phyloP scores from a whole-genome alignment of 2,329 filamentous ascomycete genomes.

The Aspergillus vadensis region DNA sequence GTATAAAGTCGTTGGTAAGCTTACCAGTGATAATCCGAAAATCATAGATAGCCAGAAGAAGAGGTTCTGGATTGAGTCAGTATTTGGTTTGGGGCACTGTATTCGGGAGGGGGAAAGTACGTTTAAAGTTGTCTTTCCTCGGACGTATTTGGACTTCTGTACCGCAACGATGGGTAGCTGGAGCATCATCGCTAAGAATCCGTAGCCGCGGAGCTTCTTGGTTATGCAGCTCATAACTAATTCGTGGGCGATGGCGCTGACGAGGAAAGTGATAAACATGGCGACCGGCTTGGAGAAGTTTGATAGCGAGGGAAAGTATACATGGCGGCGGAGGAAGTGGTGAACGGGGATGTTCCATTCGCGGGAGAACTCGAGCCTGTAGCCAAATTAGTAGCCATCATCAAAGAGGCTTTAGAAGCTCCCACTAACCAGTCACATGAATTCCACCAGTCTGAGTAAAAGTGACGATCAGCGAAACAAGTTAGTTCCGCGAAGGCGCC shows the following conservation, averaged over 20 bases:
- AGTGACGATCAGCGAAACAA: constrained; percentile 87
- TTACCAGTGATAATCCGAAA: constrained; percentile 75
- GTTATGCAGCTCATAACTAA: constrained; percentile 98
- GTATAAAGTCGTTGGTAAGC: constrained; percentile 34
- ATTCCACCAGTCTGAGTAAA: constrained; percentile 79
- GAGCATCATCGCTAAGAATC: constrained; percentile 92
- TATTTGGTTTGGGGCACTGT: background rate
- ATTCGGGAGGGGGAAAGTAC: constrained; percentile 30
- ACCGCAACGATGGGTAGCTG: constrained; percentile 94
- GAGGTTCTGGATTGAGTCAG: constrained; percentile 58
- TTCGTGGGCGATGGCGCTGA: constrained; percentile 87
- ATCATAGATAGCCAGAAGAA: constrained; percentile 95
- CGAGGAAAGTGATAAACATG: constrained; percentile 87
- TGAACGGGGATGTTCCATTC: constrained; percentile 99
- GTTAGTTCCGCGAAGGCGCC: constrained; percentile 95
- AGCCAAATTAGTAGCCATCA: background rate
- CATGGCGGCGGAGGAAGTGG: constrained; percentile 90
- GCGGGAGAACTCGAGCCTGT: constrained; percentile 85
- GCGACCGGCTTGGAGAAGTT: constrained; percentile 75
- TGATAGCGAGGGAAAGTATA: constrained; percentile 80
- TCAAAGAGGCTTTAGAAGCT: background rate
- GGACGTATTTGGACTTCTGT: constrained; percentile 77
- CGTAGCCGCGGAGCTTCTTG: constrained; percentile 92
- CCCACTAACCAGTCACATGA: constrained; percentile 51
- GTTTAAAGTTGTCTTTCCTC: constrained; percentile 75